phyloP scores from a whole-genome alignment of 2,329 filamentous ascomycete genomes.

The Triangularia verruculosa region DNA sequence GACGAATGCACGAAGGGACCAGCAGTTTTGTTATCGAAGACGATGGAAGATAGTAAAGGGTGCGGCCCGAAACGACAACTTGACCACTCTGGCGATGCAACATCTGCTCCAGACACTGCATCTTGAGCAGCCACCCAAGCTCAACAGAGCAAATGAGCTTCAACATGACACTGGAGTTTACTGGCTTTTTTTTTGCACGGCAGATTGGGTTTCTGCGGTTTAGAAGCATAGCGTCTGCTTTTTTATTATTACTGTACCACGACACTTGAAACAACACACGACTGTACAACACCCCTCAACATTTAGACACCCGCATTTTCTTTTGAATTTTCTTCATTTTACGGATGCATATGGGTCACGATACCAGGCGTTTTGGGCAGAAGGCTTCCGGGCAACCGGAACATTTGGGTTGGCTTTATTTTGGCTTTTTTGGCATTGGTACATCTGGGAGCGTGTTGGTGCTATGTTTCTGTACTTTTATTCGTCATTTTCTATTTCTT shows the following conservation, averaged over 20 bases:
- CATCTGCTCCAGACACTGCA: background rate
- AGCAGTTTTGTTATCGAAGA: constrained; percentile 29
- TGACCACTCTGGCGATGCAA: background rate
- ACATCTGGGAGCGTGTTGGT: background rate
- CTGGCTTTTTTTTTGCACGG: constrained; percentile 9
- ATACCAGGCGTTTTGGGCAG: constrained; percentile 30
- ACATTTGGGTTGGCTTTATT: background rate
- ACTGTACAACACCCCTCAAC: constrained; percentile 28
- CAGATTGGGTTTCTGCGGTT: constrained; percentile 1
- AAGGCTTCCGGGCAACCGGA: constrained; percentile 25
- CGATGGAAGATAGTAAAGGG: constrained; percentile 7
- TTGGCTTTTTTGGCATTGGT: constrained; percentile 7
- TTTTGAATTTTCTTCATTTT: constrained; percentile 20
- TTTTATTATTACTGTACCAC: constrained; percentile 7
- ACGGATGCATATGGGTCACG: constrained; percentile 26
- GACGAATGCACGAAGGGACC: constrained; percentile 24
- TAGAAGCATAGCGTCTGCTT: constrained; percentile 26
- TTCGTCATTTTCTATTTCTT: constrained; percentile 16
- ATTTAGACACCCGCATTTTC: constrained; percentile 14
- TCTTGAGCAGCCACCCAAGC: background rate
- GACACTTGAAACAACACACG: constrained; percentile 15
- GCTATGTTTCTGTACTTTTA: constrained; percentile 4
- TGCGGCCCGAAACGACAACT: background rate
- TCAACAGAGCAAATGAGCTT: background rate
- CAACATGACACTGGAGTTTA: background rate